Evolutionary conservation across 2,329 filamentous ascomycete genomes (phyloP), one percentile per base, ranked within the genome.

Genomic region (Apiospora aurea): DNA sequence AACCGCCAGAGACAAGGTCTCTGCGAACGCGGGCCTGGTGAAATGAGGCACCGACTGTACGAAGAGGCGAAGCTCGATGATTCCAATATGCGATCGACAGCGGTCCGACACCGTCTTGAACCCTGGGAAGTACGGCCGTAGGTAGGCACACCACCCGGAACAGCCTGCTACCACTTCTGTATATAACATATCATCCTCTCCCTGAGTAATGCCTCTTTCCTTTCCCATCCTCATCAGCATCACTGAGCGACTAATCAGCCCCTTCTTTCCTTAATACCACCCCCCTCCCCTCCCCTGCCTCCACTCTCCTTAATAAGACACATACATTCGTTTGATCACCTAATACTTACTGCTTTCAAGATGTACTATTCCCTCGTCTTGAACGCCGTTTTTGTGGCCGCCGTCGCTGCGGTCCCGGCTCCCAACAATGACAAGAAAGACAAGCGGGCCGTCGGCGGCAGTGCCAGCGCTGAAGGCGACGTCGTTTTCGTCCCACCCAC

Each of bases 351-450:
- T 18, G 38, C 8, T 16, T 38, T 21, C 51, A 64, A 64, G 34
- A 64, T 64, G 57, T 64, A 64, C 51, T 64, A 64, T 24, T 41
- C 57, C 57, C 57, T 64, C 57, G 6, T 64, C 4, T 18, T 64
- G 29, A 64, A 64, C 34, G n/a, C 57, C 18, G 21, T 64, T 34
- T 64, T 64, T 34, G 21, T 64, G 8, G 57, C 34, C 18, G 57
- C 57, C 57, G 57, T 10, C 57, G 4, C n/a, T 18, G 57, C 57
- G 10, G 57, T 21, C 57, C 57, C 57, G 57, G 38, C 57, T 34
- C 4, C 29, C 8, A n/a, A n/a, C 8, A 41, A 41, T 7, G 18
- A 64, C 29, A 38, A 64, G 29, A 21, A 61, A 0, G 34, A 64
- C 34, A 41, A 34, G 51, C 34, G 34, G 2, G 7, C 34, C 34